These are phyloP conservation scores for Exserohilum rostratum DNA, from an alignment of 2,329 filamentous ascomycete genomes.

Conservation along the genomic window DNA sequence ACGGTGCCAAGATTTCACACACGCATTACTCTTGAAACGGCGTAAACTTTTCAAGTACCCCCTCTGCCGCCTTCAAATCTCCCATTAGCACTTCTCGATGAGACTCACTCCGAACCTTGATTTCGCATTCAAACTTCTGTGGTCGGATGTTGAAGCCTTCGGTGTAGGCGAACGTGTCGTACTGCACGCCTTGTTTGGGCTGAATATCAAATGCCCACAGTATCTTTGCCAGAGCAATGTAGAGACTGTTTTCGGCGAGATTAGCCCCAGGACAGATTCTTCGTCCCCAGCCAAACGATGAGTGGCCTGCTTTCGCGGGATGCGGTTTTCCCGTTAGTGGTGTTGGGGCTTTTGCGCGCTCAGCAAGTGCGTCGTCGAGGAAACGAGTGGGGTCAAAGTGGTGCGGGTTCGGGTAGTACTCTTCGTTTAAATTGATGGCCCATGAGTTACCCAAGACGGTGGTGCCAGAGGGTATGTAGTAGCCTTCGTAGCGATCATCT, in stretches of 20 bases:
- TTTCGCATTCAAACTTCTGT: conserved; percentile 43
- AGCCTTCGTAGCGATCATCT: conserved; percentile 58
- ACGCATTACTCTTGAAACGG: conserved; percentile 37
- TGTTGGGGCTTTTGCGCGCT: conserved; percentile 24
- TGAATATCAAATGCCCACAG: conserved; percentile 46
- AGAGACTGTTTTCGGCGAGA: conserved; percentile 40
- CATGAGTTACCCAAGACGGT: conserved; percentile 54
- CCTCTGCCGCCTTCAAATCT: conserved; percentile 38
- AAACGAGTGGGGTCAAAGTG: conserved; percentile 51
- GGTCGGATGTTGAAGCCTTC: conserved; percentile 52
- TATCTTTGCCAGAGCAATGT: conserved; percentile 42
- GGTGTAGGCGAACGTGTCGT: conserved; percentile 50
- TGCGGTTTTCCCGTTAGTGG: conserved; percentile 30
- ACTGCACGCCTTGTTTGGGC: conserved; percentile 37
- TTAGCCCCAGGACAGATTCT: conserved; percentile 42
- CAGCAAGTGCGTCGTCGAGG: conserved; percentile 32
- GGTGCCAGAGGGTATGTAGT: conserved; percentile 57
- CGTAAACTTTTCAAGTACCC: conserved; percentile 44
- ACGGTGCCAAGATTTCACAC: not conserved
- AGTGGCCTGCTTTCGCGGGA: conserved; percentile 41
- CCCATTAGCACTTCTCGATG: conserved; percentile 36
- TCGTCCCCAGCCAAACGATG: conserved; percentile 45
- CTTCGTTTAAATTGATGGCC: conserved; percentile 52
- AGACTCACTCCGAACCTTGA: conserved; percentile 40
- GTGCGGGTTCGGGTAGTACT: conserved; percentile 49